Base-by-base conservation (phyloP, 495 filamentous ascomycete species). In the Aspergillus indologenus region DNA sequence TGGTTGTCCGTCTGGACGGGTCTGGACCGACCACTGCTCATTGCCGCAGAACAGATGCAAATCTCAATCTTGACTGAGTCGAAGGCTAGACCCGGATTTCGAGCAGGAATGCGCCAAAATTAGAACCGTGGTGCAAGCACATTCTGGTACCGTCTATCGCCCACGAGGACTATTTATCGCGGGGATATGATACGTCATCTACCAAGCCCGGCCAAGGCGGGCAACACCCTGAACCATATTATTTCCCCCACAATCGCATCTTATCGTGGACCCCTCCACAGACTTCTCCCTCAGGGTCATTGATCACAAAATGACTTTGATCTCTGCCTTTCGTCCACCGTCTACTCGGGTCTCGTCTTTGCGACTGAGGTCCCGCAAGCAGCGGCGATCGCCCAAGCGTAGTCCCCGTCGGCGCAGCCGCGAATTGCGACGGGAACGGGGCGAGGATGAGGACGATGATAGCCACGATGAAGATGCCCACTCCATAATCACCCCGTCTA, bases 401-500 rank as follows among this genome's bases (percentile, higher is more conserved):
- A 45, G 23, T 8, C 54, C 56, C 19, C 48, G 26, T 20, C 46
- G 26, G 15, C 48, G 29, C 48, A 51, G 29, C 23, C 48, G 24
- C 22, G 48, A 51, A 19, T 11, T 29, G 15, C n/a, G 18, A 11
- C 48, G 17, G 17, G 23, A 51, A 7, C 48, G 31, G 9, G 48
- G 23, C 23, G 15, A 42, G 6, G 61, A 61, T 31, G 8, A 48
- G 22, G 61, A 63, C 29, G 51, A 53, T 1, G 66, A 65, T 8
- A 61, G 57, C 0, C 61, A 68, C 24, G 67, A 69, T n/a, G 54
- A 62, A 17, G 67, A 75, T 69, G 68, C 67, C 12, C 74, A 77
- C 62, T 71, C 73, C 2, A 72, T 71, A 12, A 77, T 75, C 44
- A 72, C 75, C 3, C 71, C 75, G 0, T 75, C 75, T 1, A 77